A percentile compares a stretch with the other conserved stretches of the same genome.
Conservation (phyloP, 2,329 filamentous ascomycete species). For the Arthrobotrys musiformis region DNA sequence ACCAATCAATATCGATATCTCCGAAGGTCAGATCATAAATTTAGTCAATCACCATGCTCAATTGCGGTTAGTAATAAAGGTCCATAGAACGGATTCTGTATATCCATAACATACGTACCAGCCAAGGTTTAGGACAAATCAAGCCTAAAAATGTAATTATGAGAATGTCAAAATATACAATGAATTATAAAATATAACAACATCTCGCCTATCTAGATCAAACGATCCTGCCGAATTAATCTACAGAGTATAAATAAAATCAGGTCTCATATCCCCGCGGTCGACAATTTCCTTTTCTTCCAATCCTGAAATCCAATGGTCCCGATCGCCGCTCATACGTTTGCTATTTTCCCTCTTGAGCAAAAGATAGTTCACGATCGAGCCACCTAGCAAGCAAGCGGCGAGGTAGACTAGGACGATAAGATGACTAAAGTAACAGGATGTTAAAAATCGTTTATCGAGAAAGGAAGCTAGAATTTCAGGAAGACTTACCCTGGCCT, state of each 20-base stretch:
- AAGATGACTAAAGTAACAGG: conserved; percentile 71
- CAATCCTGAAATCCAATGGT: conserved; percentile 74
- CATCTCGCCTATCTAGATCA: not conserved
- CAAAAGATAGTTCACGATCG: conserved; percentile 72
- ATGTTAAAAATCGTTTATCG: not conserved
- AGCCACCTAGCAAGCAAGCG: conserved; percentile 76
- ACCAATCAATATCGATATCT: too few relatives aligned
- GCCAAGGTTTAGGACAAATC: too few relatives aligned
- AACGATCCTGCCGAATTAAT: too few relatives aligned
- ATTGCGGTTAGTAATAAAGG: too few relatives aligned
- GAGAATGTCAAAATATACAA: not conserved
- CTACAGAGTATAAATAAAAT: conserved; percentile 53
- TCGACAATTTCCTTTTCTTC: conserved; percentile 71
- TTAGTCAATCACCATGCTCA: too few relatives aligned
- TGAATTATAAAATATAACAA: not conserved
- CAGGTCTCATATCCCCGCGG: conserved; percentile 66
- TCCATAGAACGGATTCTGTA: not conserved
- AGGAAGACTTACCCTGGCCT: conserved; percentile 33
- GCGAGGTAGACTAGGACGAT: conserved; percentile 79
- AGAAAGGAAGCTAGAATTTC: not conserved
- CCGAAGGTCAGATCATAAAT: not conserved
- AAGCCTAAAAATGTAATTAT: not conserved
- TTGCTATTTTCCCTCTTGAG: conserved; percentile 76
- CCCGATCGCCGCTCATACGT: conserved; percentile 72
- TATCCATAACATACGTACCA: too few relatives aligned